phyloP scores from a whole-genome alignment of 2,329 filamentous ascomycete species.

The Fusarium sp. region DNA sequence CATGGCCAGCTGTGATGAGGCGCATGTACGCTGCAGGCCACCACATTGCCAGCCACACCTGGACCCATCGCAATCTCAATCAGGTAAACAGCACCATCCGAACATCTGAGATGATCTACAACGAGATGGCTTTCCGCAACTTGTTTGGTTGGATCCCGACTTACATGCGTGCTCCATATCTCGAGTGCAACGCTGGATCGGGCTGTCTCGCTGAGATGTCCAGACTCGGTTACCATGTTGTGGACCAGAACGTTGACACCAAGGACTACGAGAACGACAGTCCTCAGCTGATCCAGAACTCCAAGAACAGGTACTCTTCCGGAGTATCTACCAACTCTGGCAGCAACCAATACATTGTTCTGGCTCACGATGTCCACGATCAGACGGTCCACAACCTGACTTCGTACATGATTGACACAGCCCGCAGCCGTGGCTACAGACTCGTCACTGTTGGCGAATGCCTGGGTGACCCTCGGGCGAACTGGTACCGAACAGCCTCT shows the following conservation, averaged over 20 bases:
- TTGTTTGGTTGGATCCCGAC: slow-evolving; percentile 56
- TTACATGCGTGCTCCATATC: slow-evolving; percentile 59
- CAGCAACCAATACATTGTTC: slow-evolving; percentile 59
- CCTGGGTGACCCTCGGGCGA: slow-evolving; percentile 60
- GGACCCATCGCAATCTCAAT: slow-evolving; percentile 59
- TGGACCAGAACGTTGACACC: slow-evolving; percentile 69
- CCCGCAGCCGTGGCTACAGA: slow-evolving; percentile 56
- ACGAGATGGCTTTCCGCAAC: slow-evolving; percentile 58
- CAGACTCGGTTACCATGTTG: slow-evolving; percentile 64
- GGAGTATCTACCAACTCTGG: slow-evolving; percentile 50
- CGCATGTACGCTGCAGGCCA: slow-evolving; percentile 58
- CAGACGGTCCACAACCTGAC: slow-evolving; percentile 58
- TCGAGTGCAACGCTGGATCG: slow-evolving; percentile 55
- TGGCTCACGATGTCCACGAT: slow-evolving; percentile 64
- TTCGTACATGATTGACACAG: slow-evolving; percentile 56
- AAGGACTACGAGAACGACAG: slow-evolving; percentile 67
- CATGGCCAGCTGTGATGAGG: slow-evolving; percentile 53
- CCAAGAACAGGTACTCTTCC: slow-evolving; percentile 53
- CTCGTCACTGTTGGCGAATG: slow-evolving; percentile 69
- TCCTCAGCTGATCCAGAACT: slow-evolving; percentile 60
- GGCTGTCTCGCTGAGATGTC: slow-evolving; percentile 53
- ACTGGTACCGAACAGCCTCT: slow-evolving; percentile 62
- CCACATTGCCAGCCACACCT: slow-evolving; percentile 61
- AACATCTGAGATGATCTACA: slow-evolving; percentile 55
- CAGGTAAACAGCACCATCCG: slow-evolving; percentile 49